A percentile compares a stretch with the other conserved stretches of the same genome.
Evolutionary conservation across 345 rosid species (phyloP).

Genomic region (Physaria fendleri): DNA sequence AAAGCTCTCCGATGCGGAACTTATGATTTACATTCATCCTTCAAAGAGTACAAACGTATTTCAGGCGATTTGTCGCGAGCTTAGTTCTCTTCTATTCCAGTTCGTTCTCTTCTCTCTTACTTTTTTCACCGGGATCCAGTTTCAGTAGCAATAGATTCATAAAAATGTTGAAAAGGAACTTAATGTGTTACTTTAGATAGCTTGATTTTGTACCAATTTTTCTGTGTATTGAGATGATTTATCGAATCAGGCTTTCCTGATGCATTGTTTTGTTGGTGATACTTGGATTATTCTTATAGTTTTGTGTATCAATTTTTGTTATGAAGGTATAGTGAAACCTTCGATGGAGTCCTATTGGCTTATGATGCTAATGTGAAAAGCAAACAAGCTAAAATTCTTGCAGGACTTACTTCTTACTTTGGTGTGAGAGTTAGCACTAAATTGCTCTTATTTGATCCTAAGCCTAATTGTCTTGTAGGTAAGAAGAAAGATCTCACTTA

Average conservation of each 20-base stretch:
- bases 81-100: constrained; percentile 71
- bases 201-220: too few relatives aligned
- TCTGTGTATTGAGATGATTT: too few relatives aligned
- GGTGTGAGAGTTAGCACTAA: constrained; percentile 53
- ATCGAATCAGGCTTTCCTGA: background rate
- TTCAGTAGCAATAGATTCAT: too few relatives aligned
- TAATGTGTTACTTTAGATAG: too few relatives aligned
- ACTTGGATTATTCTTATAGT: background rate
- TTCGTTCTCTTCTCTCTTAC: too few relatives aligned
- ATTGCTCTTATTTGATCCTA: constrained; percentile 68
- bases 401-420: constrained; percentile 57
- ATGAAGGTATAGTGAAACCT: constrained; percentile 55
- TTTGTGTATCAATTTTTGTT: background rate
- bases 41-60: constrained; percentile 46
- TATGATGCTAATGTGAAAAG: constrained; percentile 45
- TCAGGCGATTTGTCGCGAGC: constrained; percentile 68
- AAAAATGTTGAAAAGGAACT: too few relatives aligned
- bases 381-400: constrained; percentile 51
- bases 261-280: background rate
- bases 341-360: constrained; percentile 73
- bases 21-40: constrained; percentile 60
- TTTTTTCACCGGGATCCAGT: too few relatives aligned
- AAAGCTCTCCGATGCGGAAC: constrained; percentile 48
- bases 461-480: constrained; percentile 69
- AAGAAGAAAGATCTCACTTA: constrained; percentile 10